Evolutionary conservation across 768 basidiomycete species (phyloP), one percentile per base, ranked within the genome.

Genomic region (Leccinum pellstonianum): DNA sequence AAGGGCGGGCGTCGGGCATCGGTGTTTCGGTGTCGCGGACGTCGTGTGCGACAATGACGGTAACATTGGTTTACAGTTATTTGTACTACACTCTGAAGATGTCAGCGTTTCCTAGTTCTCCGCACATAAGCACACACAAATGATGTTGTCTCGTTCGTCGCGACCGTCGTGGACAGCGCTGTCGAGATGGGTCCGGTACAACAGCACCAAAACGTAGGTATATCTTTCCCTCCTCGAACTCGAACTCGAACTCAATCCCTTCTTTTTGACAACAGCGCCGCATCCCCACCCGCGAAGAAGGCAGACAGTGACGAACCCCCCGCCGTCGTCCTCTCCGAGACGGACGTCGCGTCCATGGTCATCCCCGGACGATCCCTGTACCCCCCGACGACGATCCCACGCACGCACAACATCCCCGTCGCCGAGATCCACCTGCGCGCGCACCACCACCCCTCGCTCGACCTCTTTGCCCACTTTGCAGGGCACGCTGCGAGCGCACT

Each of bases 361-460:
- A 75, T 89, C 9, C 84, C 84, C 64, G 88, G 89, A 0, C 86
- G 89, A 29, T 76, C 80, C 31, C 61, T 86, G 60, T 78, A 83
- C 67, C 70, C 77, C 0, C 80, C 90, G 0, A 79, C 73, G 66
- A 77, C 80, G 48, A 86, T 89, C 62, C 81, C 84, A 1, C 80
- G 78, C 5, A 85, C 85, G 10, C 84, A 92, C 76, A 74, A 76
- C 59, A 80, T 92, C 56, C 93, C 95, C 55, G 90, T 86, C 65
- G 94, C 93, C 3, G 79, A 81, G 52, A 79, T 98, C 60, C 92
- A 94, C 67, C 83, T 98, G 72, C 88, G 91, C 52, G 86, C 93
- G 2, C 84, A 95, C 77, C 79, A 86, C 67, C 77, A 81, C 14
- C 71, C 76, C 38, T 81, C 84, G 8, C 85, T 98, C 53, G 83